Evolutionary conservation across 2,329 filamentous ascomycete genomes (phyloP).

Genomic region (Trichoderma sp.): DNA sequence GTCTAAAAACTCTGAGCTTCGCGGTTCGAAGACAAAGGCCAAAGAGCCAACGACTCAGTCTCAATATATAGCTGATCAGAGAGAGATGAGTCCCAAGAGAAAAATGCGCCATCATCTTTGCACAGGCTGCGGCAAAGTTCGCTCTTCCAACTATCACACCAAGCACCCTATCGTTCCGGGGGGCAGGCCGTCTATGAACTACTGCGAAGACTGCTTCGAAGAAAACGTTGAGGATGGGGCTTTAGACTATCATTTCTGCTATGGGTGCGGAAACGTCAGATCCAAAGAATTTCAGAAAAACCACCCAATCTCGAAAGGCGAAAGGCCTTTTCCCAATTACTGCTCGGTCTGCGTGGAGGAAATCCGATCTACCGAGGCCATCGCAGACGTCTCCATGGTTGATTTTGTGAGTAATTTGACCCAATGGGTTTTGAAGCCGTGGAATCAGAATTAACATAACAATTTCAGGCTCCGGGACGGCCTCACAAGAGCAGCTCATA

Average conservation of each 20-base stretch:
- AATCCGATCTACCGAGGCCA: slow-evolving; percentile 33
- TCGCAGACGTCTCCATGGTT: slow-evolving; percentile 37
- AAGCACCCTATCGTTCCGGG: slow-evolving; percentile 38
- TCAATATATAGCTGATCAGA: neutral
- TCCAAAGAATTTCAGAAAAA: slow-evolving; percentile 36
- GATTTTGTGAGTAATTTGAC: slow-evolving; percentile 33
- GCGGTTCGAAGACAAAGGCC: neutral
- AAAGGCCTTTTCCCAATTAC: slow-evolving; percentile 41
- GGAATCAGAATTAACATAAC: neutral
- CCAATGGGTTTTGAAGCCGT: neutral
- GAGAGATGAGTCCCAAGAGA: slow-evolving; percentile 33
- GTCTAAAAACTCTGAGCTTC: neutral
- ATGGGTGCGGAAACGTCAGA: slow-evolving; percentile 37
- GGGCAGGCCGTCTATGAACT: slow-evolving; percentile 39
- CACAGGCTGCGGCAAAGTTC: slow-evolving; percentile 42
- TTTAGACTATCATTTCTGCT: slow-evolving; percentile 48
- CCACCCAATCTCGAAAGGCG: slow-evolving; percentile 34
- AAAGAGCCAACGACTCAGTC: neutral
- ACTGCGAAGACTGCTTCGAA: slow-evolving; percentile 43
- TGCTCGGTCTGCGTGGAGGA: slow-evolving; percentile 38
- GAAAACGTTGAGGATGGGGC: slow-evolving; percentile 33
- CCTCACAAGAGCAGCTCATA: neutral
- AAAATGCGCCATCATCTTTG: slow-evolving; percentile 41
- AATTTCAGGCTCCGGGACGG: neutral
- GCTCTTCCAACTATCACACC: slow-evolving; percentile 43